Conservation (phyloP, 2,329 filamentous ascomycete species). For the Alternaria sp. region DNA sequence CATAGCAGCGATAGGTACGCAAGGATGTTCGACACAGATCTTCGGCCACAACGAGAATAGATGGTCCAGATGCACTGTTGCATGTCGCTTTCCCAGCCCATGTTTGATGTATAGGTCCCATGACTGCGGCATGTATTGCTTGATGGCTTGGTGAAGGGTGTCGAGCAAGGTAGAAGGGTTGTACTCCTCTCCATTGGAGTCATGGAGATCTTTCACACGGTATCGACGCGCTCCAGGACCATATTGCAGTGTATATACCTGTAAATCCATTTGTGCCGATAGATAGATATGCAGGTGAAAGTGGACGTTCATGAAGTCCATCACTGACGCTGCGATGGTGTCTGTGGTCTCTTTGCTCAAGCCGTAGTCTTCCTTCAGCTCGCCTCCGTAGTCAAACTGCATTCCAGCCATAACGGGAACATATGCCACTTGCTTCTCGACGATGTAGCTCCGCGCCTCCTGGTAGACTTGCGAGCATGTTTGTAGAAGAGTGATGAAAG, state of each 20-base stretch:
- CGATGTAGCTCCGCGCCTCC: slow-evolving; percentile 8
- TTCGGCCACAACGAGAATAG: slow-evolving; percentile 10
- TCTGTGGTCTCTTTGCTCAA: slow-evolving; percentile 3
- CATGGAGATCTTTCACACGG: background rate
- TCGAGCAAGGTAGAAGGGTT: background rate
- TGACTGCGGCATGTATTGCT: background rate
- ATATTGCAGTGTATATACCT: no score
- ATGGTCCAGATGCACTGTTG: slow-evolving; percentile 11
- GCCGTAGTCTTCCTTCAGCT: background rate
- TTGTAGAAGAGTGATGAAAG: background rate
- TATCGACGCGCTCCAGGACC: no score
- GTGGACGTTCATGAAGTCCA: slow-evolving; percentile 3
- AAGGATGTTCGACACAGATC: background rate
- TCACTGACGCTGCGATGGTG: slow-evolving; percentile 7
- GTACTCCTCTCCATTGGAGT: background rate
- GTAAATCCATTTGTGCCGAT: background rate
- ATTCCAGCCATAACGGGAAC: slow-evolving; percentile 8
- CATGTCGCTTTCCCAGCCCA: background rate
- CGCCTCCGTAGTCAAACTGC: slow-evolving; percentile 1
- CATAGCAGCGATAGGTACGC: background rate
- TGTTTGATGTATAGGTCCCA: background rate
- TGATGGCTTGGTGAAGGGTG: background rate
- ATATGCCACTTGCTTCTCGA: slow-evolving; percentile 2
- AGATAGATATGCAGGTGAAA: slow-evolving; percentile 11
- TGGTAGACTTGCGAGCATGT: slow-evolving; percentile 5